Evolutionary conservation across 2,329 filamentous ascomycete species (phyloP).

Genomic region (Ploettnerulaceae sp.): DNA sequence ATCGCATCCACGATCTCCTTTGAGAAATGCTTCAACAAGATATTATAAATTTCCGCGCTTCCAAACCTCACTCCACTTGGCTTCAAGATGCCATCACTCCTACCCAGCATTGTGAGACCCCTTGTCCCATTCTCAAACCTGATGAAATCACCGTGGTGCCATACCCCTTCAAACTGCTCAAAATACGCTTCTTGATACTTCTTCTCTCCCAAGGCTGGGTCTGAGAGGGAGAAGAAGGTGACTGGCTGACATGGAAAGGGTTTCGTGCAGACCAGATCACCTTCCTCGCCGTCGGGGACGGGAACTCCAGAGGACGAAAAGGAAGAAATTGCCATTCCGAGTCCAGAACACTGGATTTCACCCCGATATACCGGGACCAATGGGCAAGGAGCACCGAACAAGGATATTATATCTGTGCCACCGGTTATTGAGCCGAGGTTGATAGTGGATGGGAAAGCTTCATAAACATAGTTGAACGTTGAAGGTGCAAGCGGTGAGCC

Average conservation of each 20-base stretch:
- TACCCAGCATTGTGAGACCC: constrained; percentile 83
- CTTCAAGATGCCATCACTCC: constrained; percentile 90
- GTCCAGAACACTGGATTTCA: constrained; percentile 71
- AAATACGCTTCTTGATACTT: constrained; percentile 87
- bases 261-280: constrained; percentile 80
- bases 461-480: constrained; percentile 87
- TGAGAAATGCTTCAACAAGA: constrained; percentile 80
- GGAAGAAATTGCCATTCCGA: constrained; percentile 71
- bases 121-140: constrained; percentile 64
- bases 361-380: constrained; percentile 67
- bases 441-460: constrained; percentile 70
- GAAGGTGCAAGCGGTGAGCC: constrained; percentile 89
- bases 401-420: constrained; percentile 92
- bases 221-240: constrained; percentile 74
- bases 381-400: constrained; percentile 83
- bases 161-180: constrained; percentile 69
- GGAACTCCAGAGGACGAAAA: constrained; percentile 45
- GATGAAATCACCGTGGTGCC: constrained; percentile 96
- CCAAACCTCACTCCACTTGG: constrained; percentile 89
- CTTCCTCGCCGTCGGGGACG: constrained; percentile 57
- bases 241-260: constrained; percentile 91
- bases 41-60: constrained; percentile 91
- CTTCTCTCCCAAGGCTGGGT: constrained; percentile 42
- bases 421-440: constrained; percentile 93
- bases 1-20: constrained; percentile 77